Conservation (phyloP, 2,329 filamentous ascomycete genomes). For the Penicillium sp. region DNA sequence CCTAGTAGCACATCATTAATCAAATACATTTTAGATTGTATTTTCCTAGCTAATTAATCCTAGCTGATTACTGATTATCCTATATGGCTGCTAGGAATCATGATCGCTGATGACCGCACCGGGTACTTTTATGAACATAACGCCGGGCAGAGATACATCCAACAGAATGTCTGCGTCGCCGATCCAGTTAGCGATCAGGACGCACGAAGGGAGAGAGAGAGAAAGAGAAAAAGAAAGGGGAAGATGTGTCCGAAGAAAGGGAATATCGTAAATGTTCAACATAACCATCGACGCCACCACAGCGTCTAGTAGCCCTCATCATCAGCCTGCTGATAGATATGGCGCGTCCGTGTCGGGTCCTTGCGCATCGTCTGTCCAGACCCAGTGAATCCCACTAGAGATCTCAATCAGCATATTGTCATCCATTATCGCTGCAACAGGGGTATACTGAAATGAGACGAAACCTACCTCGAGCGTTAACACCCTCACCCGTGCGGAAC, state of each 20-base stretch:
- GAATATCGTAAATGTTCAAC: slow-evolving; percentile 1
- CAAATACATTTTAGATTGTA: too few species aligned
- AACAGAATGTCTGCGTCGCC: slow-evolving; percentile 30
- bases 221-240: slow-evolving; percentile 16
- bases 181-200: slow-evolving; percentile 34
- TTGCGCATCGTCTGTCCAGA: slow-evolving; percentile 96
- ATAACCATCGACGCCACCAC: slow-evolving; percentile 3
- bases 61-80: too few species aligned
- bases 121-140: not conserved
- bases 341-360: slow-evolving; percentile 78
- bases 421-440: not conserved
- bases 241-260: too few species aligned
- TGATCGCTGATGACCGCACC: not conserved
- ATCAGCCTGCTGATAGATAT: slow-evolving; percentile 79
- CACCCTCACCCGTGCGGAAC: slow-evolving; percentile 89
- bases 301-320: slow-evolving; percentile 60
- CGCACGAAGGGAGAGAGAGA: slow-evolving; percentile 17
- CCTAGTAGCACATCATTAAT: too few species aligned
- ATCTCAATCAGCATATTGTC: not conserved
- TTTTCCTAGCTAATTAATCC: too few species aligned
- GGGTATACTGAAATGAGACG: not conserved
- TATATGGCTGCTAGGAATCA: too few species aligned
- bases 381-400: slow-evolving; percentile 87
- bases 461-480: slow-evolving; percentile 77
- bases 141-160: slow-evolving; percentile 1